Conservation (phyloP, 2,329 filamentous ascomycete species). For the Exophiala bonariae region DNA sequence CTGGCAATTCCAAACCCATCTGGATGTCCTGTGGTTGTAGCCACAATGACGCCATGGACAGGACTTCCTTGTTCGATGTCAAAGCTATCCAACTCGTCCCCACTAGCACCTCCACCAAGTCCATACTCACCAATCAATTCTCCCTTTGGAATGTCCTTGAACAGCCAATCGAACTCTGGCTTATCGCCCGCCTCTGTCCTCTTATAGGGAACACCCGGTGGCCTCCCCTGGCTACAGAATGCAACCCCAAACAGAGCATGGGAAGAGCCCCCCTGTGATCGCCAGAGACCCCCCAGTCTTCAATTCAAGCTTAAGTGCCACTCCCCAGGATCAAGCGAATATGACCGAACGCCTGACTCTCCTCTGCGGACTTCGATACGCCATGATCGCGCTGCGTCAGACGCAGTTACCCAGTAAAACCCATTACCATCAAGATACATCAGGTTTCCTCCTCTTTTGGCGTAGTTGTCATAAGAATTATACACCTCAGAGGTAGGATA, state of each 20-base stretch:
- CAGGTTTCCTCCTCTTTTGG: slow-evolving; percentile 33
- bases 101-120: slow-evolving; percentile 34
- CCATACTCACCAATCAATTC: slow-evolving; percentile 26
- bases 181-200: slow-evolving; percentile 16
- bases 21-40: slow-evolving; percentile 21
- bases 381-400: slow-evolving; percentile 27
- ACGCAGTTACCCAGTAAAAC: slow-evolving; percentile 33
- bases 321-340: slow-evolving; percentile 31
- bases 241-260: slow-evolving; percentile 35
- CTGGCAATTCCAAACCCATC: slow-evolving; percentile 21
- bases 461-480: slow-evolving; percentile 32
- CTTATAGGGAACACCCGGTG: slow-evolving; percentile 30
- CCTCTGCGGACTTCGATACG: slow-evolving; percentile 37
- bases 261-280: slow-evolving; percentile 31
- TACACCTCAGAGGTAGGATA: slow-evolving; percentile 34
- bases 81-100: slow-evolving; percentile 38
- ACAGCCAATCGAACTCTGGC: slow-evolving; percentile 23
- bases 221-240: slow-evolving; percentile 32
- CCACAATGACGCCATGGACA: slow-evolving; percentile 30
- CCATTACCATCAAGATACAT: slow-evolving; percentile 43
- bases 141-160: slow-evolving; percentile 20
- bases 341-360: slow-evolving; percentile 29
- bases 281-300: slow-evolving; percentile 35
- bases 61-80: slow-evolving; percentile 35
- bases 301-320: slow-evolving; percentile 32